A percentile compares a stretch with the other conserved stretches of the same genome.
These are phyloP conservation scores for Spathaspora arborariae DNA, from an alignment of 805 yeast species.

Conservation along the genomic window DNA sequence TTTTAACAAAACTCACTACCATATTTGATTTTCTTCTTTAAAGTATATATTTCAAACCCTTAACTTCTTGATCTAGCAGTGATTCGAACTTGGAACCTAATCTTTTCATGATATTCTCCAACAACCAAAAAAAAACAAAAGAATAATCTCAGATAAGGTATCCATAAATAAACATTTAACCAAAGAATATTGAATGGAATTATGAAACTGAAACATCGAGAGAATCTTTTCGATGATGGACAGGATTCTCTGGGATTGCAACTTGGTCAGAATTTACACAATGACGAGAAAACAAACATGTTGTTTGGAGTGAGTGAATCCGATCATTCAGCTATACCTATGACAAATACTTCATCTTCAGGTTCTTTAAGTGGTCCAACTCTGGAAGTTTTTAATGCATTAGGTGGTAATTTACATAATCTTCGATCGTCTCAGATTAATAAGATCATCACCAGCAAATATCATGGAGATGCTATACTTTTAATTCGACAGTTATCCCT, in stretches of 20 bases:
- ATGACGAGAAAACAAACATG: neutral
- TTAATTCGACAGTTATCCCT: slow-evolving; percentile 45
- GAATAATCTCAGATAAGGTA: neutral
- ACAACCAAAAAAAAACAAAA: neutral
- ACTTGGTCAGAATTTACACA: neutral
- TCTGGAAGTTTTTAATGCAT: neutral
- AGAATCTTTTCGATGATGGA: neutral
- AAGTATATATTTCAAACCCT: too few species aligned
- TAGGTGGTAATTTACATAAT: slow-evolving; percentile 4
- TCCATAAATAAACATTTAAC: neutral
- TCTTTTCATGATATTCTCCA: too few species aligned
- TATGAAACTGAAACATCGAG: neutral
- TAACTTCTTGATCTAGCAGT: neutral
- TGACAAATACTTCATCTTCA: neutral
- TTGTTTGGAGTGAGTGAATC: neutral
- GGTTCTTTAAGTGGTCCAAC: neutral
- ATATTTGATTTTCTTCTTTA: too few species aligned
- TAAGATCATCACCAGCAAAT: slow-evolving; percentile 14
- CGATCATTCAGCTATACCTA: neutral
- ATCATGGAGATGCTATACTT: slow-evolving; percentile 19
- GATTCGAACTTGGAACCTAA: neutral
- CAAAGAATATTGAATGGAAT: too few species aligned
- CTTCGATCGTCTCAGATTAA: neutral
- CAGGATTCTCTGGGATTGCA: neutral
- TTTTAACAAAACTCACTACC: slow-evolving; percentile 34